Evolutionary conservation across 1,284 basidiomycete species (phyloP).

Genomic region (Pseudozyma flocculosa): DNA sequence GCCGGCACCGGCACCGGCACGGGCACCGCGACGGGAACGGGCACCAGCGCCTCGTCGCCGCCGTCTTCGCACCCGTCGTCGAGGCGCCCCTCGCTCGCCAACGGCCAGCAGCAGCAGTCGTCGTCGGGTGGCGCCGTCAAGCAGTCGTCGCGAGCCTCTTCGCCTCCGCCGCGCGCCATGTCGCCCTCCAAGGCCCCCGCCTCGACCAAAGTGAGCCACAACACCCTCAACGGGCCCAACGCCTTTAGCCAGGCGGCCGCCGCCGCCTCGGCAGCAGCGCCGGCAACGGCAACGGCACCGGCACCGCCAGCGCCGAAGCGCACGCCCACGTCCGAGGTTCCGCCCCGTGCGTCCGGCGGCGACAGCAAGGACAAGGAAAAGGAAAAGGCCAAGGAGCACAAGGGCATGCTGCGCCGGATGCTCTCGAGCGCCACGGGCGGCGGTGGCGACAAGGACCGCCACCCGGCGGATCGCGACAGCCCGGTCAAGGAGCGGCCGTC

Average conservation of each 20-base stretch:
- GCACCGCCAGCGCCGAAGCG: constrained; percentile 5
- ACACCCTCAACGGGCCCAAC: constrained; percentile 8
- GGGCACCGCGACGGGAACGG: constrained; percentile 14
- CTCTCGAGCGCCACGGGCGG: constrained; percentile 33
- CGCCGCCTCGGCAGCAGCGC: constrained; percentile 7
- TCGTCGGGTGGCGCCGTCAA: constrained; percentile 3
- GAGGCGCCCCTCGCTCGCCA: constrained; percentile 16
- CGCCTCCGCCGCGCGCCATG: constrained; percentile 44
- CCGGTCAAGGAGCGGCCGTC: constrained; percentile 24
- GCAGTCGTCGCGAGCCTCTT: constrained; percentile 19
- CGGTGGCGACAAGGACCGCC: constrained; percentile 21
- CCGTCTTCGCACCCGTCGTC: constrained; percentile 17
- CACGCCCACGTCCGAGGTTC: constrained; percentile 9
- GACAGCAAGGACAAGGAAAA: constrained; percentile 18
- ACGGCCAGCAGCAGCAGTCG: neutral
- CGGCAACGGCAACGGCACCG: constrained; percentile 5
- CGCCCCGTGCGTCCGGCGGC: constrained; percentile 3
- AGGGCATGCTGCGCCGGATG: constrained; percentile 54
- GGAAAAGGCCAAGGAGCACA: constrained; percentile 44
- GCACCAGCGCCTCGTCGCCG: constrained; percentile 22
- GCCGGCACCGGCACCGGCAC: neutral
- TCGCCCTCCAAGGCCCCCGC: constrained; percentile 36
- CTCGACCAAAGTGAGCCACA: constrained; percentile 38
- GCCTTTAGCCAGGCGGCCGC: neutral
- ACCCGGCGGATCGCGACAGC: constrained; percentile 6